phyloP scores from a whole-genome alignment of 1,284 basidiomycete genomes.

The Trichosporon asahii region DNA sequence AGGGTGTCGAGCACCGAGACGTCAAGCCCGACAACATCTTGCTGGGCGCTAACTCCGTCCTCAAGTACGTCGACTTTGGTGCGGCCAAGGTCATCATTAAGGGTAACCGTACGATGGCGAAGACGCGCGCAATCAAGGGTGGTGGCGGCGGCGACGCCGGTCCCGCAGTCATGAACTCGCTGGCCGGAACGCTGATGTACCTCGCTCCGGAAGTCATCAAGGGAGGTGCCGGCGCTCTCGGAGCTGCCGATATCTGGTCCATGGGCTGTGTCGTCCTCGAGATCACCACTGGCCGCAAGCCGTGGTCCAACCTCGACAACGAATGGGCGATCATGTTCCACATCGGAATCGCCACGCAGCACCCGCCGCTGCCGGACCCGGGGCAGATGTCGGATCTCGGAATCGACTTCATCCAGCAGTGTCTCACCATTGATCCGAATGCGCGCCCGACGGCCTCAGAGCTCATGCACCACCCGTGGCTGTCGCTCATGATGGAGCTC shows the following conservation, averaged over 20 bases:
- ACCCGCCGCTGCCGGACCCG: constrained; percentile 89
- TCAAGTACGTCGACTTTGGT: constrained; percentile 98
- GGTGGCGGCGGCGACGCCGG: constrained; percentile 49
- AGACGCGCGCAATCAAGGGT: constrained; percentile 52
- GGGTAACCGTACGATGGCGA: constrained; percentile 82
- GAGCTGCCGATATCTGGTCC: constrained; percentile 97
- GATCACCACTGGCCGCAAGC: constrained; percentile 87
- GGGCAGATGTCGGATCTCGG: constrained; percentile 84
- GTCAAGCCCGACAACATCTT: constrained; percentile 99
- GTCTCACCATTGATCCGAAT: constrained; percentile 83
- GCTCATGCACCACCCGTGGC: constrained; percentile 87
- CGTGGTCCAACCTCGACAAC: constrained; percentile 98
- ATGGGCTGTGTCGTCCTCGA: constrained; percentile 95
- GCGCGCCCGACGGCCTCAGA: constrained; percentile 79
- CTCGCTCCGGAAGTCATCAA: constrained; percentile 99
- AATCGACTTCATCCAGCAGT: constrained; percentile 90
- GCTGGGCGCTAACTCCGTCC: constrained; percentile 77
- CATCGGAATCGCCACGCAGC: constrained; percentile 94
- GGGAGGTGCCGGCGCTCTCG: constrained; percentile 66
- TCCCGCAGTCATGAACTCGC: constrained; percentile 64
- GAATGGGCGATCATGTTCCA: constrained; percentile 99
- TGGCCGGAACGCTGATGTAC: constrained; percentile 99
- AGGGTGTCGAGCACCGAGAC: constrained; percentile 90
- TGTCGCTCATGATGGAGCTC: constrained; percentile 54
- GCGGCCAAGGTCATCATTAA: constrained; percentile 96